Conservation (phyloP, 768 basidiomycete species). For the Cyclocybe cylindracea region DNA sequence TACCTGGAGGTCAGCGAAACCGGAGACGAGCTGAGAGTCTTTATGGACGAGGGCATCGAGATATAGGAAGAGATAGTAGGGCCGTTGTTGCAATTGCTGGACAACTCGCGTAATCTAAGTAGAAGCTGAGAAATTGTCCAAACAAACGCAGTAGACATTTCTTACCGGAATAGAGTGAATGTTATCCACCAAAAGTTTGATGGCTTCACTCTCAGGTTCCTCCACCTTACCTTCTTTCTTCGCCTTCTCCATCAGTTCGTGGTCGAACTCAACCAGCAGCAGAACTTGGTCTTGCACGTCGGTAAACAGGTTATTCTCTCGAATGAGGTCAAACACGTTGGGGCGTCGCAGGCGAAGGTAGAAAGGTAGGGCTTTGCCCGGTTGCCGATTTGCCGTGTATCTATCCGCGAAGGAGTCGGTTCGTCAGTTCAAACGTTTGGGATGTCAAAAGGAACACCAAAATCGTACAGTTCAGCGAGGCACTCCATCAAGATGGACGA, state of each 20-base stretch:
- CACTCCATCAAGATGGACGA: slow-evolving; percentile 86
- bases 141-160: slow-evolving; percentile 5
- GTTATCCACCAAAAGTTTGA: slow-evolving; percentile 87
- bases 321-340: slow-evolving; percentile 92
- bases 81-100: slow-evolving; percentile 73
- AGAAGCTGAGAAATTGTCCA: background rate
- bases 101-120: slow-evolving; percentile 83
- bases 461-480: slow-evolving; percentile 80
- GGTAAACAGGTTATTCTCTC: slow-evolving; percentile 91
- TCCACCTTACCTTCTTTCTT: slow-evolving; percentile 38
- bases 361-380: slow-evolving; percentile 91
- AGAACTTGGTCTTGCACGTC: slow-evolving; percentile 94
- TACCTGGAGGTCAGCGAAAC: slow-evolving; percentile 86
- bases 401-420: slow-evolving; percentile 36
- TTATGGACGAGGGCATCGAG: slow-evolving; percentile 87
- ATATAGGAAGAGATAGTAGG: slow-evolving; percentile 89
- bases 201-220: slow-evolving; percentile 69
- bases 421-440: background rate
- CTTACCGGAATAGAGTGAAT: slow-evolving; percentile 93
- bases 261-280: slow-evolving; percentile 91
- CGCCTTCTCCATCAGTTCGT: slow-evolving; percentile 72
- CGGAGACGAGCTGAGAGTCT: slow-evolving; percentile 77
- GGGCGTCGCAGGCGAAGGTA: slow-evolving; percentile 84
- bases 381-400: slow-evolving; percentile 86
- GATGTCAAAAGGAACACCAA: background rate